Conservation (phyloP, 2,329 filamentous ascomycete species). For the Xylaria digitata region DNA sequence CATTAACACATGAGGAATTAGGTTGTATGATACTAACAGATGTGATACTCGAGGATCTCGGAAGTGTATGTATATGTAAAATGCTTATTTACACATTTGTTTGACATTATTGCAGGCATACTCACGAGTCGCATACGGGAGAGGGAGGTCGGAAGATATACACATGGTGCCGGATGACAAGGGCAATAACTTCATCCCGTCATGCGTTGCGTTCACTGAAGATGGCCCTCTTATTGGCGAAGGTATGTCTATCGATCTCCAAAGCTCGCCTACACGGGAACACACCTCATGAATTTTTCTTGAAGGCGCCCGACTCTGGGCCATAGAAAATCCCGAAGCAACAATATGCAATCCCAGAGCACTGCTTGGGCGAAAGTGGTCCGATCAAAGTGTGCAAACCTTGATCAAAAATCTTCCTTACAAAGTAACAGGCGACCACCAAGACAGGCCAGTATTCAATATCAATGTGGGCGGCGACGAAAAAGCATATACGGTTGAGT, state of each 20-base stretch:
- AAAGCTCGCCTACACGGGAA: not conserved
- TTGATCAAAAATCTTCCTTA: conserved; percentile 12
- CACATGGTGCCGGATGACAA: not conserved
- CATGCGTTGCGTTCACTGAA: conserved; percentile 16
- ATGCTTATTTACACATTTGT: not conserved
- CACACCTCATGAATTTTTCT: conserved; percentile 1
- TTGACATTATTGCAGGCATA: not conserved
- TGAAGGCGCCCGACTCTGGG: conserved; percentile 13
- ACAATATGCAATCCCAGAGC: conserved; percentile 10
- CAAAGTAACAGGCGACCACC: not conserved
- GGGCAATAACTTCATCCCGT: not conserved
- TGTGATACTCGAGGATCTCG: not conserved
- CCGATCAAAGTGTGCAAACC: not conserved
- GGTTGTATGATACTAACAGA: not conserved
- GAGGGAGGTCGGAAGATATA: not conserved
- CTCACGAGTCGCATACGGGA: conserved; percentile 12
- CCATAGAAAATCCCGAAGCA: not conserved
- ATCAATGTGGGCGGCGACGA: not conserved
- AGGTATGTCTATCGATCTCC: conserved; percentile 2
- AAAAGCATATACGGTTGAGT: conserved; percentile 4
- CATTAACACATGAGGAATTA: not conserved
- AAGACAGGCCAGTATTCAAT: conserved; percentile 5
- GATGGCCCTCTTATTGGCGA: conserved; percentile 1
- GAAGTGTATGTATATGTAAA: conserved; percentile 9
- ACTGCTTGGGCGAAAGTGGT: conserved; percentile 6